Evolutionary conservation across 108 stramenopile species (phyloP).

Genomic region (Chaetoceros tenuissimus): DNA sequence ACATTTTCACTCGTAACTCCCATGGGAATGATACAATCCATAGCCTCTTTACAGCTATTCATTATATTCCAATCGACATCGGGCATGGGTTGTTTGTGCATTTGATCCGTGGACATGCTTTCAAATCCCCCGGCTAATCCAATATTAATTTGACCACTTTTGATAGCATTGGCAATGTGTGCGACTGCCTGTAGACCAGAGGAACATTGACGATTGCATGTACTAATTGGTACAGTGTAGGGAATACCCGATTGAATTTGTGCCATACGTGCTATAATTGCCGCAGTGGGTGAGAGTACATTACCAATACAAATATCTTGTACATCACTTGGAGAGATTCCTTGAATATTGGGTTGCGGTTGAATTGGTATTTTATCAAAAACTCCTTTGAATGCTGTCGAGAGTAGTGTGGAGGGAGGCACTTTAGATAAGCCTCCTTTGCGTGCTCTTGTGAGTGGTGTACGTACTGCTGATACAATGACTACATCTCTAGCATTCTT

Average conservation of each 20-base stretch:
- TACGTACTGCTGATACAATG: constrained; percentile 76
- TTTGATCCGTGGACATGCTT: constrained; percentile 73
- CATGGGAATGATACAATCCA: constrained; percentile 94
- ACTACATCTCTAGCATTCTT: constrained; percentile 57
- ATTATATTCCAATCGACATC: constrained; percentile 72
- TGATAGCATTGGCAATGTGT: constrained; percentile 80
- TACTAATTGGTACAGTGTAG: constrained; percentile 57
- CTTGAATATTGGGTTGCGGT: constrained; percentile 4
- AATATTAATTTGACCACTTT: constrained; percentile 57
- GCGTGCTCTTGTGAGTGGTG: constrained; percentile 69
- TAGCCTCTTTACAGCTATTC: constrained; percentile 33
- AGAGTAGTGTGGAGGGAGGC: constrained; percentile 65
- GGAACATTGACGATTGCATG: constrained; percentile 92
- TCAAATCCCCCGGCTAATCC: constrained; percentile 94
- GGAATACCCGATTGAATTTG: constrained; percentile 81
- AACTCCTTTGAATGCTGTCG: constrained; percentile 42
- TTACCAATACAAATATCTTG: constrained; percentile 91
- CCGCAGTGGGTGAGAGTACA: constrained; percentile 81
- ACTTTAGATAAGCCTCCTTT: constrained; percentile 61
- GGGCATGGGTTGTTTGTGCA: constrained; percentile 49
- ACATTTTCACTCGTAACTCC: constrained; percentile 95
- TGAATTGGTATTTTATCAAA: constrained; percentile 20
- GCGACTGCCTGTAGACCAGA: constrained; percentile 91
- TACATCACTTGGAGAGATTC: constrained; percentile 31
- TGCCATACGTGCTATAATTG: constrained; percentile 87